Conservation (phyloP, 2,329 filamentous ascomycete species). For the Trichoderma harzianum region DNA sequence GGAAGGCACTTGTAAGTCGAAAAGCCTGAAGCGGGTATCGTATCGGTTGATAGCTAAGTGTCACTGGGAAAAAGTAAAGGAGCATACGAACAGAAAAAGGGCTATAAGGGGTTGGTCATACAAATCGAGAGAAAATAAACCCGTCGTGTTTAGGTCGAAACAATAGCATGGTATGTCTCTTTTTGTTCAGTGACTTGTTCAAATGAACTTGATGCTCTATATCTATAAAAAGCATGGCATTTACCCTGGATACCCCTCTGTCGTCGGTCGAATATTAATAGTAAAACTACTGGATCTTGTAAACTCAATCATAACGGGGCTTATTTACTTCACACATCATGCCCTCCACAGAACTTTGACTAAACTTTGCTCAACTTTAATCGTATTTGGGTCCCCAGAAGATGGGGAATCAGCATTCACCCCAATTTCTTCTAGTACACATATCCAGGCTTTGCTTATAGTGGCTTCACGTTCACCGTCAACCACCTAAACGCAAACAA, state of each 20-base stretch:
- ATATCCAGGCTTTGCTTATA: neutral
- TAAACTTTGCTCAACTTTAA: neutral
- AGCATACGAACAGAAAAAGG: neutral
- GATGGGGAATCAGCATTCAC: neutral
- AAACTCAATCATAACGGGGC: neutral
- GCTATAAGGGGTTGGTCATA: neutral
- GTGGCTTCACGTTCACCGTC: neutral
- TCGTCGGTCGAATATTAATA: neutral
- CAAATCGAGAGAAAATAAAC: neutral
- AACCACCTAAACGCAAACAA: neutral
- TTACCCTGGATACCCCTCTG: neutral
- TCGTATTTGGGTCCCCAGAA: neutral
- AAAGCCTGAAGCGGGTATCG: neutral
- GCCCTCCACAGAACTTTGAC: neutral
- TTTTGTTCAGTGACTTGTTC: neutral
- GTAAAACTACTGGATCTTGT: neutral
- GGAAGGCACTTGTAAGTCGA: neutral
- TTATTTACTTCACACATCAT: neutral
- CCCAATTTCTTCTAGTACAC: neutral
- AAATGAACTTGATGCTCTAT: neutral
- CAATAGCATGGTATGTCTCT: neutral
- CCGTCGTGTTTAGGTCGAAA: neutral
- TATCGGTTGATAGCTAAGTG: neutral
- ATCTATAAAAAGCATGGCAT: neutral
- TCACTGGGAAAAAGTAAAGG: accelerated